Evolutionary conservation across 768 basidiomycete genomes (phyloP).

Genomic region (Trametes meyenii): DNA sequence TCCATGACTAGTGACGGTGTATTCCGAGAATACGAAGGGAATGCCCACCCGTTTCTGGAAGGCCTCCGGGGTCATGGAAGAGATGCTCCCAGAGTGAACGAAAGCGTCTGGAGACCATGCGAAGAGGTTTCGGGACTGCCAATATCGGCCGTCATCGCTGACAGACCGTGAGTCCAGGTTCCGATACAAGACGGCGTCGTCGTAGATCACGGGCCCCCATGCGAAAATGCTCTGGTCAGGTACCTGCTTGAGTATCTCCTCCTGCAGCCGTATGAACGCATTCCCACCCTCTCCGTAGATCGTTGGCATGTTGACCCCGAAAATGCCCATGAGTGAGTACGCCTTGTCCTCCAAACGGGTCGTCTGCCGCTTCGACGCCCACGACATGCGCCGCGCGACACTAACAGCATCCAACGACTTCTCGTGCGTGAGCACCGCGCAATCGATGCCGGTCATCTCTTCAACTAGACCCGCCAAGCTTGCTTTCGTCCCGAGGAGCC

Average conservation of each 20-base stretch:
- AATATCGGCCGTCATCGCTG: slow-evolving; percentile 18
- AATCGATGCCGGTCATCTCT: slow-evolving; percentile 15
- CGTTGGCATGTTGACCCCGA: slow-evolving; percentile 21
- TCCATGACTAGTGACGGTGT: slow-evolving; percentile 14
- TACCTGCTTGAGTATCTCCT: slow-evolving; percentile 21
- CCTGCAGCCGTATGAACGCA: slow-evolving; percentile 20
- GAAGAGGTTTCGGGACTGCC: slow-evolving; percentile 19
- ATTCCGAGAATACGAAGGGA: slow-evolving; percentile 2
- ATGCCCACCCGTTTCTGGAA: slow-evolving; percentile 9
- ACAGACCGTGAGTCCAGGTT: neutral
- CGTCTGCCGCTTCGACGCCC: slow-evolving; percentile 21
- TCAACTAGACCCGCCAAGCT: slow-evolving; percentile 13
- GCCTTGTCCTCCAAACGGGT: slow-evolving; percentile 21
- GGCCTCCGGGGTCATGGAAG: slow-evolving; percentile 7
- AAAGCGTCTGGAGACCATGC: slow-evolving; percentile 23
- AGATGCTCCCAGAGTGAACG: slow-evolving; percentile 9
- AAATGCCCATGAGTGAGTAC: slow-evolving; percentile 23
- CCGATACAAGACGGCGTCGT: slow-evolving; percentile 8
- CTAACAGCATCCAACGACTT: slow-evolving; percentile 9
- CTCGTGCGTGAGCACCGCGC: slow-evolving; percentile 6
- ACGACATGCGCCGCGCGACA: slow-evolving; percentile 21
- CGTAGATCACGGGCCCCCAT: slow-evolving; percentile 13
- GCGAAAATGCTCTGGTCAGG: slow-evolving; percentile 21
- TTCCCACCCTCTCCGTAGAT: slow-evolving; percentile 20
- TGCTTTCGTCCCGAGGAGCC: slow-evolving; percentile 15